Conservation (phyloP, 352 stramenopile genomes). For the Phytophthora hibernalis region DNA sequence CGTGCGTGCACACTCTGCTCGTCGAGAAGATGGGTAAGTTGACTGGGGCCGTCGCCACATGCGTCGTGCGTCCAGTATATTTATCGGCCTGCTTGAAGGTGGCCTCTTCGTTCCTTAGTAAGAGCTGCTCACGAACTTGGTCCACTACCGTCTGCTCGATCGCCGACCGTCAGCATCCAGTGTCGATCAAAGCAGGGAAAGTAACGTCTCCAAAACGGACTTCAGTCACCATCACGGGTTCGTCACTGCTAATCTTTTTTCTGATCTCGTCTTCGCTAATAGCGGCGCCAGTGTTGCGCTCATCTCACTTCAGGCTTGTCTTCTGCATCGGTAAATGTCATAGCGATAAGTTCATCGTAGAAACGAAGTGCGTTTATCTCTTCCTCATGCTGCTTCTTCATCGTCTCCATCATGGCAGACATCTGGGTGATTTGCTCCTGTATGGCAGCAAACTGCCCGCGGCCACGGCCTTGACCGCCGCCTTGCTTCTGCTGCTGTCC, state of each 20-base stretch:
- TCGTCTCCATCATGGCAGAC: conserved; percentile 16
- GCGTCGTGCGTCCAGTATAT: neutral
- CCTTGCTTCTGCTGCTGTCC: conserved; percentile 1
- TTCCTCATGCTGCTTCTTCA: conserved; percentile 7
- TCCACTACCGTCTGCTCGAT: conserved; percentile 3
- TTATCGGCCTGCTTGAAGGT: conserved; percentile 5
- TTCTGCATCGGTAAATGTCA: neutral
- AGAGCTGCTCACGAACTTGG: neutral
- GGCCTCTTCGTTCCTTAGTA: neutral
- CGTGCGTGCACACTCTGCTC: conserved; percentile 3
- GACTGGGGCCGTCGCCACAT: neutral
- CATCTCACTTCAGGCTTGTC: neutral
- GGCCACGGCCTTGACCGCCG: neutral
- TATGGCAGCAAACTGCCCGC: conserved; percentile 4
- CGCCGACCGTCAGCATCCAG: conserved; percentile 1
- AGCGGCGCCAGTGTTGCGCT: neutral
- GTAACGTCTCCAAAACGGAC: neutral
- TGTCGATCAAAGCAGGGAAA: conserved; percentile 5
- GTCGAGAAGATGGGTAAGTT: conserved; percentile 3
- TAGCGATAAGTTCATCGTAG: conserved; percentile 1
- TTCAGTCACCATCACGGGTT: conserved; percentile 4
- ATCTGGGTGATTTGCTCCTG: conserved; percentile 10
- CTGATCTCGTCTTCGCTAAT: neutral
- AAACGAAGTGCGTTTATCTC: conserved; percentile 8
- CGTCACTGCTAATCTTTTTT: neutral